Conservation (phyloP, 2,329 filamentous ascomycete genomes). For the Herpotrichia juniperi region DNA sequence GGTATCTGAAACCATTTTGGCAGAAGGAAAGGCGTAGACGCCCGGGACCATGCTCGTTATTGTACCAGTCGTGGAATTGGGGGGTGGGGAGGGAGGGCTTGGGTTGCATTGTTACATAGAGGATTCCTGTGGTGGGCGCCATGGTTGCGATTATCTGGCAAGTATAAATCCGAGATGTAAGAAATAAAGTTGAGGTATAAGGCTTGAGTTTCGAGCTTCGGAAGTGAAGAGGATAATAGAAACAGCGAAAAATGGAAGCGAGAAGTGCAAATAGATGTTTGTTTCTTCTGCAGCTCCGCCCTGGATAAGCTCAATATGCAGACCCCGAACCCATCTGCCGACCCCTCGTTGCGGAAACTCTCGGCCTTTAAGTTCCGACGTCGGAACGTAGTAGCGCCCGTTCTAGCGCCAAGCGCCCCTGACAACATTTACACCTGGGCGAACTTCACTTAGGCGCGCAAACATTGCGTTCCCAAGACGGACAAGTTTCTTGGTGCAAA, state of each 20-base stretch:
- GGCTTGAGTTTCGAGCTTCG: no score
- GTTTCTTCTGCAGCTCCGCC: neutral
- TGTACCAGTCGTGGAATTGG: constrained; percentile 84
- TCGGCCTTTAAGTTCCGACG: no score
- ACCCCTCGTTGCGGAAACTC: no score
- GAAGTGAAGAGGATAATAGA: neutral
- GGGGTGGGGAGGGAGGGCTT: constrained; percentile 66
- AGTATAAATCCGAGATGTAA: neutral
- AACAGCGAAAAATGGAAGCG: no score
- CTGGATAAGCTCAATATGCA: neutral
- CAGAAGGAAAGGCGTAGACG: constrained; percentile 78
- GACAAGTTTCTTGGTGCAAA: no score
- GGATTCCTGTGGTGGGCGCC: constrained; percentile 66
- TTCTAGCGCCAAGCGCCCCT: no score
- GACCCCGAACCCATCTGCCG: constrained; percentile 44
- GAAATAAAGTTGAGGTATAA: neutral
- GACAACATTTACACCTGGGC: no score
- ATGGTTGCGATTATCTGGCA: constrained; percentile 45
- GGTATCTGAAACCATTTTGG: constrained; percentile 79
- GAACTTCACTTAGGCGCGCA: no score
- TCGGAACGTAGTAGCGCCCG: constrained; percentile 17
- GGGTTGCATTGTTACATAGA: constrained; percentile 89
- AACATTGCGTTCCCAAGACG: no score
- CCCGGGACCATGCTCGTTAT: constrained; percentile 87
- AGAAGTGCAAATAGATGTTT: no score